A percentile compares a stretch with the other conserved stretches of the same genome.
These are phyloP conservation scores for Phytophthora ramorum DNA, from an alignment of 352 stramenopile species.

Conservation along the genomic window DNA sequence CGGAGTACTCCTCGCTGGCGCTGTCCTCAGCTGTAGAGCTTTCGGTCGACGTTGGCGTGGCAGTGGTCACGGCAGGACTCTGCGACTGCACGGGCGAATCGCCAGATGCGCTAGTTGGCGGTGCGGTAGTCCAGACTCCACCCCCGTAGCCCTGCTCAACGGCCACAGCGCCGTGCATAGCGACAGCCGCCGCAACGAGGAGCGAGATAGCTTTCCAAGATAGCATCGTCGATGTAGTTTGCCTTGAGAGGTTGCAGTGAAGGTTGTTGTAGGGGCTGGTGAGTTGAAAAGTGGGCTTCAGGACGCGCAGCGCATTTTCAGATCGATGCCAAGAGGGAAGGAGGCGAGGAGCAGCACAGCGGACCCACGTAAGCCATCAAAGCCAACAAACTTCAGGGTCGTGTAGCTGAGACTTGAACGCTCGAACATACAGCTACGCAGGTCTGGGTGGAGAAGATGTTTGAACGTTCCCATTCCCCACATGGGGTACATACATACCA, in stretches of 20 bases:
- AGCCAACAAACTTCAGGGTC: too few relatives aligned
- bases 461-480: too few relatives aligned
- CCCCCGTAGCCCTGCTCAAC: constrained; percentile 25
- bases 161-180: constrained; percentile 10
- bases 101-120: background rate
- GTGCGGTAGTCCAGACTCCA: constrained; percentile 14
- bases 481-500: too few relatives aligned
- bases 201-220: constrained; percentile 20
- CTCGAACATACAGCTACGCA: too few relatives aligned
- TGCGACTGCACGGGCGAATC: constrained; percentile 6
- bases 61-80: background rate
- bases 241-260: background rate
- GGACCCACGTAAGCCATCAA: too few relatives aligned
- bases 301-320: background rate
- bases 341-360: background rate
- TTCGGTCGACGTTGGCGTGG: constrained; percentile 12
- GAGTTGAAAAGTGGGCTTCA: background rate
- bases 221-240: constrained; percentile 3
- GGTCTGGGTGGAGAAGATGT: too few relatives aligned
- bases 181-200: background rate
- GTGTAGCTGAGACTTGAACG: too few relatives aligned
- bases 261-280: background rate
- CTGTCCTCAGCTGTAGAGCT: constrained; percentile 4
- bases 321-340: background rate
- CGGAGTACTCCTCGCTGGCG: constrained; percentile 2